Base-by-base conservation (phyloP, 768 basidiomycete species). In the Boletellus emodensis region DNA sequence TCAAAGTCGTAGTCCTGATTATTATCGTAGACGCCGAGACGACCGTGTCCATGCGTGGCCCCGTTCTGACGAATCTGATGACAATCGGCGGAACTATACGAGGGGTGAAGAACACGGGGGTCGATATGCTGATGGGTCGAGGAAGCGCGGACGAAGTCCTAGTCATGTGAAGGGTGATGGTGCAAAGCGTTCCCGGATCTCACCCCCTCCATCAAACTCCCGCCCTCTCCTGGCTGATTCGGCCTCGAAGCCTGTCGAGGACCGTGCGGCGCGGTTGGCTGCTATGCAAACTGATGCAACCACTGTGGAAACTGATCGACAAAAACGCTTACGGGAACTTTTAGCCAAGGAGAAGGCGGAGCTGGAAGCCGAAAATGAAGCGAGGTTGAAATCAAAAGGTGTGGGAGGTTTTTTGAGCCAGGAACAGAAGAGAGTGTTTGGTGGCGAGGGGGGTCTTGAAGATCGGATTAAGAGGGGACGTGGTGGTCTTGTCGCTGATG, bases 341-440 rank as follows among this genome's bases (percentile, higher is more conserved):
- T 71, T 91, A 24, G 83, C 82, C 64, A 81, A 82, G 63, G 93
- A 96, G 66, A 87, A 84, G 61, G 84, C 79, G 17, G 87, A 93
- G 56, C 63, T 82, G 6, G 91, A 83, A 58, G 81, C 75, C 20
- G 90, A 93, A 52, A 86, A 85, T 55, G 73, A 72, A 26, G 77
- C 79, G 40, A 74, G 91, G 37, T 74, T 72, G 18, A 87, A 84
- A 67, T 84, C 83, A 3, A 86, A 83, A 62, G 90, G 88, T 2
- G 84, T 86, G 75, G 89, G 87, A 40, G 76, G 75, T 1, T 96
- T 94, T 74, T 72, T 95, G 60, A 85, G 81, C 48, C 75, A 84
- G 18, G 92, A 94, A 64, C 83, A 86, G 74, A 91, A 88, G 75
- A 84, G 79, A 57, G 87, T 92, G 9, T 90, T 90, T 68, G 84